Evolutionary conservation across 83 land plant genomes (phyloP).

Genomic region (Thuja plicata): DNA sequence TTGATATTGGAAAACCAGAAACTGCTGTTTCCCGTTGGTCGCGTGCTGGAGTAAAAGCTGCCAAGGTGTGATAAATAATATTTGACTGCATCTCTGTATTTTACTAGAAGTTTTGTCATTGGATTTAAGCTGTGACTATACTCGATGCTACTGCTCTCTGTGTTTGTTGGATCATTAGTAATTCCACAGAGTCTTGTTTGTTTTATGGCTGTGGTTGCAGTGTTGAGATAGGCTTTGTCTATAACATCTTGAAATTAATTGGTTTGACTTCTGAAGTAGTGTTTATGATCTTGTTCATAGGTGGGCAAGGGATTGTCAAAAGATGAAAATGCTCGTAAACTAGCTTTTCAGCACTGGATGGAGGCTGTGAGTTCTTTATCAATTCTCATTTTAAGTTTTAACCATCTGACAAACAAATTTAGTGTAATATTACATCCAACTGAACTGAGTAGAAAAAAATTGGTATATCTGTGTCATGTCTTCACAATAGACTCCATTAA

Average conservation of each 20-base stretch:
- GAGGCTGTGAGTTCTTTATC: constrained; percentile 68
- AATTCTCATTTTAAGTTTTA: neutral
- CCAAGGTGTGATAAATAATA: constrained; percentile 57
- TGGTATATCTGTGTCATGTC: neutral
- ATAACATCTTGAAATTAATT: neutral
- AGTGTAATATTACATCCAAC: neutral
- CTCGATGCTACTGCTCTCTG: neutral
- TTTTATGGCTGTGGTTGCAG: neutral
- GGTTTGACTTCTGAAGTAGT: neutral
- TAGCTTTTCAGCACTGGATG: constrained; percentile 93
- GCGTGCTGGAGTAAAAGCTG: constrained; percentile 72
- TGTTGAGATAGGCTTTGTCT: neutral
- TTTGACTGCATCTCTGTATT: neutral
- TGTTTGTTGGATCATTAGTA: neutral
- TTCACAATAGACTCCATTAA: neutral
- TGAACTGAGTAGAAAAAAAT: neutral
- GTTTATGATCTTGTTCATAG: constrained; percentile 27
- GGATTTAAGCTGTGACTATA: neutral
- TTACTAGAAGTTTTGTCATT: neutral
- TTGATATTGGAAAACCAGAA: constrained; percentile 53
- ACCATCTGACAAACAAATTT: neutral
- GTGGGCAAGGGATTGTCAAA: constrained; percentile 75
- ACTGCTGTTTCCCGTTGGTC: constrained; percentile 75
- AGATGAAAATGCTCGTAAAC: constrained; percentile 68
- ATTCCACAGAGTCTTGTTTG: neutral